Evolutionary conservation across 345 rosid species (phyloP).

Genomic region (Pseudoturritis turrita): DNA sequence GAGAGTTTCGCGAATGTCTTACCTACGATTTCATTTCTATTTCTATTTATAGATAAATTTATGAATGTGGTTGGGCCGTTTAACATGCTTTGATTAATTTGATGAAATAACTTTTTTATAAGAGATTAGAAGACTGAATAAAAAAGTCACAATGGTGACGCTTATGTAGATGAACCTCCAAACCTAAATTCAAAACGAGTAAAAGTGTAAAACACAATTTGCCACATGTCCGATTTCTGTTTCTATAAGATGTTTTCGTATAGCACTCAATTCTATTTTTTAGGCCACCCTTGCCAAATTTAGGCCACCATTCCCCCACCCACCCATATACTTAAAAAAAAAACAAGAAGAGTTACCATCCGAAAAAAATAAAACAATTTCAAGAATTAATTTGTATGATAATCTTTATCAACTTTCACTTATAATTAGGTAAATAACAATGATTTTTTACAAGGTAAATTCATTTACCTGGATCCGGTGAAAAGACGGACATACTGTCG

Average conservation of each 20-base stretch:
- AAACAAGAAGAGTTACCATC: not conserved
- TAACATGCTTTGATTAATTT: conserved; percentile 17
- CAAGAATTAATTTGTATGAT: not conserved
- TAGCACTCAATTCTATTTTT: conserved; percentile 5
- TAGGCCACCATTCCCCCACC: conserved; percentile 31
- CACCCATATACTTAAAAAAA: not conserved
- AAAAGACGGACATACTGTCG: not conserved
- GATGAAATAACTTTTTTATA: not conserved
- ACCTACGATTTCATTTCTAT: not conserved
- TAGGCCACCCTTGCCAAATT: conserved; percentile 16
- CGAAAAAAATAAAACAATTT: not conserved
- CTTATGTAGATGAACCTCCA: conserved; percentile 30
- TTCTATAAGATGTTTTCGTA: not conserved
- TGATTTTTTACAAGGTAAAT: too few relatives aligned
- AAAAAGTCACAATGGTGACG: conserved; percentile 23
- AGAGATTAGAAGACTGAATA: not conserved
- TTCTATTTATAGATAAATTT: conserved; percentile 23
- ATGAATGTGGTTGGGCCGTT: conserved; percentile 18
- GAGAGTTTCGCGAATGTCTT: not conserved
- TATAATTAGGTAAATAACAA: not conserved
- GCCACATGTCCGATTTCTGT: conserved; percentile 13
- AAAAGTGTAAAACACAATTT: conserved; percentile 10
- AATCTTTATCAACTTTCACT: not conserved
- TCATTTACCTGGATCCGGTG: not conserved
- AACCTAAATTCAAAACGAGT: conserved; percentile 23